Evolutionary conservation across 768 basidiomycete species (phyloP).

Genomic region (Strobilomyces dryophilus): DNA sequence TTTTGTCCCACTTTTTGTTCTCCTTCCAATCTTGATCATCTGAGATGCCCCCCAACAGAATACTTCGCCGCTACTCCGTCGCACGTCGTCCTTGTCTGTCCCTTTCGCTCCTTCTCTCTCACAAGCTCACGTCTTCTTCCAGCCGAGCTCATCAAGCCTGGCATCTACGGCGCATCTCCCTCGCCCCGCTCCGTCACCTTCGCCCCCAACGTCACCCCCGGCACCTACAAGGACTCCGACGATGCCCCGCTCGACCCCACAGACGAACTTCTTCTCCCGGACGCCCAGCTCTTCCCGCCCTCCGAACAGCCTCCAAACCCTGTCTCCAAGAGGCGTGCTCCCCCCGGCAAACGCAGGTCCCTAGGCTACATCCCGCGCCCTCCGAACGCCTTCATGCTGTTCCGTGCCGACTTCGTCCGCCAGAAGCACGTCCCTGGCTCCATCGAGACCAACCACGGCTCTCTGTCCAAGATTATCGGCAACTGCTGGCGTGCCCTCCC

Average conservation of each 20-base stretch:
- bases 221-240: slow-evolving; percentile 41
- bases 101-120: not conserved
- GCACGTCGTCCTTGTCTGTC: slow-evolving; percentile 35
- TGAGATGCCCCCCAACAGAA: slow-evolving; percentile 18
- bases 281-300: slow-evolving; percentile 51
- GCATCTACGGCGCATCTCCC: slow-evolving; percentile 45
- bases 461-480: slow-evolving; percentile 48
- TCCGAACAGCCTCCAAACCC: slow-evolving; percentile 39
- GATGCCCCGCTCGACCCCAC: slow-evolving; percentile 22
- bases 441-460: slow-evolving; percentile 47
- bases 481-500: slow-evolving; percentile 67
- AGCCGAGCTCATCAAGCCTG: slow-evolving; percentile 44
- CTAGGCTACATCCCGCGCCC: slow-evolving; percentile 37
- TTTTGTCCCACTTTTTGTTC: slow-evolving; percentile 13
- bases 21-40: not conserved
- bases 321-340: slow-evolving; percentile 43
- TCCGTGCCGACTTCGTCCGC: slow-evolving; percentile 34
- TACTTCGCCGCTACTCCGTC: slow-evolving; percentile 26
- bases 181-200: slow-evolving; percentile 54
- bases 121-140: slow-evolving; percentile 2
- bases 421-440: slow-evolving; percentile 49
- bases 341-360: slow-evolving; percentile 61
- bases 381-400: slow-evolving; percentile 35
- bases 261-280: slow-evolving; percentile 29
- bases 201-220: slow-evolving; percentile 58